Conservation (phyloP, 2,329 filamentous ascomycete genomes). For the Elsinoe australis region DNA sequence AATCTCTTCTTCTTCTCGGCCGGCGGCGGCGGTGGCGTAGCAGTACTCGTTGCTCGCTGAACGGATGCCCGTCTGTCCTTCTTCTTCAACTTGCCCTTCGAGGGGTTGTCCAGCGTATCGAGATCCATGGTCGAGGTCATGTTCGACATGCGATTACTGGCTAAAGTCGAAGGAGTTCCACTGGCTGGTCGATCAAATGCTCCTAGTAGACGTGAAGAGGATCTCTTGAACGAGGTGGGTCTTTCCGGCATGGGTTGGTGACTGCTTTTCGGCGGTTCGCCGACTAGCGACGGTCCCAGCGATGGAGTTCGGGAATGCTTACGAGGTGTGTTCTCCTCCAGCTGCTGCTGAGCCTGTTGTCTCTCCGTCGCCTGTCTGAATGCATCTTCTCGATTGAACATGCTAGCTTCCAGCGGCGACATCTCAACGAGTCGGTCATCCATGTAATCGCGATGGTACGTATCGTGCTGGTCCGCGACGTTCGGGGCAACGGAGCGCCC, state of each 20-base stretch:
- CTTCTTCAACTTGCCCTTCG: slow-evolving; percentile 23
- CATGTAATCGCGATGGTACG: slow-evolving; percentile 11
- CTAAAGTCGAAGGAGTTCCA: neutral
- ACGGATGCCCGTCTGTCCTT: slow-evolving; percentile 26
- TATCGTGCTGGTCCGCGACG: neutral
- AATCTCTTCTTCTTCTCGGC: slow-evolving; percentile 39
- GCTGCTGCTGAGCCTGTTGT: slow-evolving; percentile 1
- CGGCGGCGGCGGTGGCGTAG: slow-evolving; percentile 22
- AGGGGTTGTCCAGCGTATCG: slow-evolving; percentile 7
- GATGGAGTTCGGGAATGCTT: slow-evolving; percentile 5
- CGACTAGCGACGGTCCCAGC: slow-evolving; percentile 5
- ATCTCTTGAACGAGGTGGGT: neutral
- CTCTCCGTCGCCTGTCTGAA: slow-evolving; percentile 4
- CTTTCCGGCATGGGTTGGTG: neutral
- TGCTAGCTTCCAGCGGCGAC: slow-evolving; percentile 13
- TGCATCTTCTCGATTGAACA: slow-evolving; percentile 7
- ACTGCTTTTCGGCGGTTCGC: slow-evolving; percentile 9
- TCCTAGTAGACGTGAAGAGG: neutral
- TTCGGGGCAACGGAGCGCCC: neutral
- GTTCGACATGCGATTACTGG: neutral
- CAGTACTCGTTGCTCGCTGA: slow-evolving; percentile 20
- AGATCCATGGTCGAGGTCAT: slow-evolving; percentile 9
- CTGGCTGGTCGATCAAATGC: slow-evolving; percentile 5
- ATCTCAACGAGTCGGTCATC: slow-evolving; percentile 11
- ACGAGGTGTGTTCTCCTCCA: neutral